Base-by-base conservation (phyloP, 257 asterid genomes). In the Gentiana straminea region DNA sequence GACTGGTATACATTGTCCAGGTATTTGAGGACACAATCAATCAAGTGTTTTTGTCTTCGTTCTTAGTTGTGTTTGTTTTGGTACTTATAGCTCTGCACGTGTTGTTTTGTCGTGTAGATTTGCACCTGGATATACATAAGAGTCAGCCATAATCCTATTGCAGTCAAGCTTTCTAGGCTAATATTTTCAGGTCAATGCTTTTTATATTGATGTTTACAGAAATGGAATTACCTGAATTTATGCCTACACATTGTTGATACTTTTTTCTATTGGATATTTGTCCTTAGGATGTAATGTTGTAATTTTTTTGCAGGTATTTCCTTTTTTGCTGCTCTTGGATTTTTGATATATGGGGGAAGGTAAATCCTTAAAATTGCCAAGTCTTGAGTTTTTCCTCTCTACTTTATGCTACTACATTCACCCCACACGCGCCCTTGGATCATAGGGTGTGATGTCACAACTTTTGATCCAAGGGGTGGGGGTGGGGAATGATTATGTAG, bases 281-380 rank as follows among this genome's bases (percentile, higher is more conserved):
- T 41, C 9, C 46, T 41, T 51, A 3, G 56, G 35, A 2, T 10
- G 46, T 37, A 44, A 37, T 39, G 15, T 37, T 50, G 69, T 47
- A 35, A 52, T 47, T 67, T 45, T 24, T 41, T 5, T 34, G 76
- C 77, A 75, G 77, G 70, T 55, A 67, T 75, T 48, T 75, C 74
- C 13, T 57, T 70, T 61, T 46, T 35, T 59, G 77, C 77, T 64
- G 80, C 77, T 51, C 56, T 75, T 61, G 80, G 80, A 39, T 75
- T 75, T 46, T 3, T 75, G 51, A 15, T 64, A 36, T 75, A 75
- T 38, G 77, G 80, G 38, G 80, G 80, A 70, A 75, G 80, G 77
- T 70, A 60, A 53, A 49, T 35, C 36, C 15, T 33, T 13, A 1
- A 4, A 15, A 1, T 12, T 13, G 8, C 2, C 46, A 4, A 5